Base-by-base conservation (phyloP, 495 filamentous ascomycete genomes). In the Saxophila tyrrhenica region DNA sequence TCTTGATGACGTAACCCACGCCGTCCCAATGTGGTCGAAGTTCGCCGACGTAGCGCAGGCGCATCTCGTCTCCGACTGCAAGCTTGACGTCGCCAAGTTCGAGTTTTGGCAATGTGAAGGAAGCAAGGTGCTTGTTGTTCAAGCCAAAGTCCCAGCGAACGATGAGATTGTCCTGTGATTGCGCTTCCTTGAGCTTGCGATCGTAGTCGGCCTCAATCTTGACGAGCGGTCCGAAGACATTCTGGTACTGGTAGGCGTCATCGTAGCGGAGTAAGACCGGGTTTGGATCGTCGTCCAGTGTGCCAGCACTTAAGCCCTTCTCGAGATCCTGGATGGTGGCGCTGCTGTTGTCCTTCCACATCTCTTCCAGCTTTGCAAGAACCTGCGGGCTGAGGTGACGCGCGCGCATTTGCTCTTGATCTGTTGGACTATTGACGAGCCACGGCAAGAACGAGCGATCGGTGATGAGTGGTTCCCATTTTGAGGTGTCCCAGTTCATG, bases 141-240 rank as follows among this genome's bases (percentile, higher is more conserved):
- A 99, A 77, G 65, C 90, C 94, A 54, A 89, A 78, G 65, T 97
- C 89, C 92, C 92, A 99, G 24, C 88, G 85, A 56, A 97, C 90
- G 63, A 94, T 78, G 29, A 99, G 72, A 21, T 85, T 84, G 71
- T 99, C 92, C 69, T 97, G 94, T 2, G 87, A 94, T 67, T 99
- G 92, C 2, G 94, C 87, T 68, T 99, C 92, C 72, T 99, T 99
- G 49, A 99, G 75, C 70, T 99, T 97, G 60, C 91, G 87, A 68
- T 99, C 92, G 64, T 99, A 99, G 68, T 99, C 92, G n/a, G 92
- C 94, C 67, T 99, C 92, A 66, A 99, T 97, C 70, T 99, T 99
- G 55, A 99, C 92, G 3, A 99, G 77, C 1, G 92, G 92, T 0
- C 92, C 92, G 64, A 99, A 99, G 21, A 97, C 91, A 61, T 99